A percentile compares a stretch with the other conserved stretches of the same genome.
Conservation (phyloP, 78 protist species). For the Andalucia godoyi region DNA sequence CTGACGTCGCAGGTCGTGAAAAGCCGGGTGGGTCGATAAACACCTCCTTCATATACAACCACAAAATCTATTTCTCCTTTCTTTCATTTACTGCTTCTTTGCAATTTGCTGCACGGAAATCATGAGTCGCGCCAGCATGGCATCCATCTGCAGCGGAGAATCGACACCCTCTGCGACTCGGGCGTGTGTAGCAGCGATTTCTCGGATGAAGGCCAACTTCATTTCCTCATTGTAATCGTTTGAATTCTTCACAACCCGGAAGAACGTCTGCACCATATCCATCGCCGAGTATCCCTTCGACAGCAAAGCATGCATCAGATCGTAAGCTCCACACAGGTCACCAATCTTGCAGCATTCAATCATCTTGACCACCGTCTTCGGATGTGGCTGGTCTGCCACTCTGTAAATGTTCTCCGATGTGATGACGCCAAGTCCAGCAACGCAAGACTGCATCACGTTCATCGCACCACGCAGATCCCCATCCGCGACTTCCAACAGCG, state of each 20-base stretch:
- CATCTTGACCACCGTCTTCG: slow-evolving; percentile 45
- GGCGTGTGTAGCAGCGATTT: slow-evolving; percentile 69
- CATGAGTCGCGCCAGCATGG: slow-evolving; percentile 70
- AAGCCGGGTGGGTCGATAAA: no score
- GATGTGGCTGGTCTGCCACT: slow-evolving; percentile 96
- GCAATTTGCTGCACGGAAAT: no score
- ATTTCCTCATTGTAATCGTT: background rate
- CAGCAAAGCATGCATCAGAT: slow-evolving; percentile 39
- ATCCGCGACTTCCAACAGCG: slow-evolving; percentile 84
- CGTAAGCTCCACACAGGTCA: background rate
- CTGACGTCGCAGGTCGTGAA: no score
- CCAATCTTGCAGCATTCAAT: slow-evolving; percentile 2
- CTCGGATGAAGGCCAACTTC: slow-evolving; percentile 19
- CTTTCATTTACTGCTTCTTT: no score
- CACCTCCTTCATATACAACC: no score
- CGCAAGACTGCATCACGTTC: slow-evolving; percentile 86
- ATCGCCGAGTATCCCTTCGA: slow-evolving; percentile 65
- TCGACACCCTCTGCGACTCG: slow-evolving; percentile 70
- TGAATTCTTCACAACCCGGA: slow-evolving; percentile 33
- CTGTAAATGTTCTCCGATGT: slow-evolving; percentile 73
- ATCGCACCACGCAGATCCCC: slow-evolving; percentile 93
- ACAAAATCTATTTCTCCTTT: no score
- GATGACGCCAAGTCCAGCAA: slow-evolving; percentile 81
- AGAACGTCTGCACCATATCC: slow-evolving; percentile 65
- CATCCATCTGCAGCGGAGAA: slow-evolving; percentile 76